Percentiles rank a stretch among this genome's conserved stretches.
phyloP scores from a whole-genome alignment of 495 filamentous ascomycete genomes.

The Neurospora tetrasperma region DNA sequence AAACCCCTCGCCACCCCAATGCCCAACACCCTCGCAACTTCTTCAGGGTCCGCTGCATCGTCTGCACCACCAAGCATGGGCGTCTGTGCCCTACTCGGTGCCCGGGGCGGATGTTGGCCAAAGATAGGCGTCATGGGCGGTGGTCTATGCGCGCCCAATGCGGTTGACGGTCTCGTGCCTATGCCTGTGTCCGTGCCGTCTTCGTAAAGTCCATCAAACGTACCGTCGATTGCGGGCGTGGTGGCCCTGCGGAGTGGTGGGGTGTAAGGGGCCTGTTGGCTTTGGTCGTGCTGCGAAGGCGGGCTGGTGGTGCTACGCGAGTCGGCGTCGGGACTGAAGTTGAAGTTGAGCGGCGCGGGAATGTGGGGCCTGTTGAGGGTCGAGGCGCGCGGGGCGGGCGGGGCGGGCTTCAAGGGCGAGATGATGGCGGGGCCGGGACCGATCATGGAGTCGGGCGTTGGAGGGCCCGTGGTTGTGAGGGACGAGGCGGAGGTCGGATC shows the following conservation, averaged over 20 bases:
- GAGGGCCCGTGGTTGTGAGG: neutral
- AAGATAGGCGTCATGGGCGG: neutral
- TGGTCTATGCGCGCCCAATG: neutral
- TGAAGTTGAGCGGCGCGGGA: slow-evolving; percentile 17
- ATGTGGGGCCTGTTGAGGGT: slow-evolving; percentile 12
- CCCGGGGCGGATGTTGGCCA: neutral
- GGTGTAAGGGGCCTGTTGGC: slow-evolving; percentile 16
- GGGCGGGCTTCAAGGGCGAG: neutral
- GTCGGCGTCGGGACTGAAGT: slow-evolving; percentile 20
- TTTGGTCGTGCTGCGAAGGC: slow-evolving; percentile 2
- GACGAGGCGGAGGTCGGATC: slow-evolving; percentile 10
- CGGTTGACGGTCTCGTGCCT: neutral
- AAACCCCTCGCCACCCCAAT: slow-evolving; percentile 24
- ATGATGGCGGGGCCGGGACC: neutral
- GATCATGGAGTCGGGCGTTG: neutral
- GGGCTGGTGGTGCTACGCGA: slow-evolving; percentile 12
- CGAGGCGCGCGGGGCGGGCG: neutral
- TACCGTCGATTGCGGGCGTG: slow-evolving; percentile 6
- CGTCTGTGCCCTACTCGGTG: slow-evolving; percentile 5
- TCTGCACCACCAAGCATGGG: slow-evolving; percentile 7
- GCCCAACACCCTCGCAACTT: slow-evolving; percentile 4
- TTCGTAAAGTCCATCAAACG: neutral
- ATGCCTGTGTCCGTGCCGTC: neutral
- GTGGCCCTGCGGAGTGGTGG: neutral
- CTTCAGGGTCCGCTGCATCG: neutral